These are phyloP conservation scores for Coemansia sp. DNA, from an alignment of 192 early-diverging fungal genomes.

Conservation along the genomic window DNA sequence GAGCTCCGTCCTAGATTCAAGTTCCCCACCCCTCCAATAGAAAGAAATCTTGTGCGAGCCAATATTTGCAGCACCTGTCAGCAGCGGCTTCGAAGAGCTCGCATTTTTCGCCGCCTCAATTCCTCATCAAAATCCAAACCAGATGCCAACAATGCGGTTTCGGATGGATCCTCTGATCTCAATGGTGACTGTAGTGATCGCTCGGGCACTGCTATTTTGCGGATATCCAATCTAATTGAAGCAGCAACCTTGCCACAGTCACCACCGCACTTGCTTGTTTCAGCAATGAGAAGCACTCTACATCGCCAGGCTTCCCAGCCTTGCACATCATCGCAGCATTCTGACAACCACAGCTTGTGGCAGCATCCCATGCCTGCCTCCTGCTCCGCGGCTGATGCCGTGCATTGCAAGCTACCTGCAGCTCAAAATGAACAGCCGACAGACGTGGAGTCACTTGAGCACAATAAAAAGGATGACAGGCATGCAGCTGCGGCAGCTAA, in stretches of 20 bases:
- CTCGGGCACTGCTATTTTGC: neutral
- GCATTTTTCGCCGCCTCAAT: slow-evolving; percentile 7
- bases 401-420: neutral
- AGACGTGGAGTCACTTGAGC: neutral
- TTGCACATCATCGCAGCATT: neutral
- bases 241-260: neutral
- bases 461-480: neutral
- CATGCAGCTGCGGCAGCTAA: neutral
- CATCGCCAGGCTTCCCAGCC: neutral
- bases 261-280: neutral
- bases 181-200: neutral
- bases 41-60: slow-evolving; percentile 40
- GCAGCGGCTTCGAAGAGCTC: slow-evolving; percentile 48
- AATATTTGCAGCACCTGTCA: slow-evolving; percentile 56
- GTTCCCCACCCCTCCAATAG: slow-evolving; percentile 38
- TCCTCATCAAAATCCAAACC: neutral
- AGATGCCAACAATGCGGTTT: neutral
- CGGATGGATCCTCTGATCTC: neutral
- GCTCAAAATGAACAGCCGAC: neutral
- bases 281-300: slow-evolving; percentile 24
- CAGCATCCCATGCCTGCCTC: neutral
- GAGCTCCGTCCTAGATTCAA: slow-evolving; percentile 38
- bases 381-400: slow-evolving; percentile 3
- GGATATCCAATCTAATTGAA: neutral
- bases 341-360: neutral